Evolutionary conservation across 371 early-diverging fungal genomes (phyloP).

Genomic region (Lichtheimia hyalospora): DNA sequence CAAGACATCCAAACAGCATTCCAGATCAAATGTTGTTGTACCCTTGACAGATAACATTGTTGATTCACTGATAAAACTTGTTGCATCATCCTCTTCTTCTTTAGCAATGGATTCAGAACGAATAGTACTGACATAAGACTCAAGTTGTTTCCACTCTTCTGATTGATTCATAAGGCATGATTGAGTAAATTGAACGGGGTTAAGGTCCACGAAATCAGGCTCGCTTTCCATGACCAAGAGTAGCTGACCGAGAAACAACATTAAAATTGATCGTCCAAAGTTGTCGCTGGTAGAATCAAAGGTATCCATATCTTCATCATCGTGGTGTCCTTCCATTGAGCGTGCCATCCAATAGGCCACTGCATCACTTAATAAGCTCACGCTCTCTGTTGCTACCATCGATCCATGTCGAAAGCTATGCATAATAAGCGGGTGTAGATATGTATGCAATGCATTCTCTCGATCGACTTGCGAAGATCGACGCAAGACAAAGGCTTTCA

Average conservation of each 20-base stretch:
- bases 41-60: background rate
- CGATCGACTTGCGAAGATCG: conserved; percentile 16
- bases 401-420: conserved; percentile 36
- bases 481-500: conserved; percentile 35
- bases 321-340: conserved; percentile 13
- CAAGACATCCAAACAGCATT: conserved; percentile 38
- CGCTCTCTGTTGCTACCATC: conserved; percentile 42
- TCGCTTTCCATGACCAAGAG: conserved; percentile 35
- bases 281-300: conserved; percentile 15
- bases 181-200: conserved; percentile 31
- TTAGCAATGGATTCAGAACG: background rate
- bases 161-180: conserved; percentile 6
- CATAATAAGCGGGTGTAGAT: conserved; percentile 27
- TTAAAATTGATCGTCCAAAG: conserved; percentile 15
- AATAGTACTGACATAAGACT: background rate
- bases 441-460: conserved; percentile 20
- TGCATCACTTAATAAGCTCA: conserved; percentile 23
- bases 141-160: conserved; percentile 17
- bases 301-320: conserved; percentile 8
- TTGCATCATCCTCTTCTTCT: conserved; percentile 10
- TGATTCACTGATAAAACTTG: conserved; percentile 12
- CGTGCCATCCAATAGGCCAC: conserved; percentile 30
- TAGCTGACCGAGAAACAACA: conserved; percentile 28
- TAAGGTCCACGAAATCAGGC: conserved; percentile 47
- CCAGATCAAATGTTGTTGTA: conserved; percentile 31